These are phyloP conservation scores for Dipsacomyces acuminosporus DNA, from an alignment of 371 early-diverging fungal genomes.

Conservation along the genomic window DNA sequence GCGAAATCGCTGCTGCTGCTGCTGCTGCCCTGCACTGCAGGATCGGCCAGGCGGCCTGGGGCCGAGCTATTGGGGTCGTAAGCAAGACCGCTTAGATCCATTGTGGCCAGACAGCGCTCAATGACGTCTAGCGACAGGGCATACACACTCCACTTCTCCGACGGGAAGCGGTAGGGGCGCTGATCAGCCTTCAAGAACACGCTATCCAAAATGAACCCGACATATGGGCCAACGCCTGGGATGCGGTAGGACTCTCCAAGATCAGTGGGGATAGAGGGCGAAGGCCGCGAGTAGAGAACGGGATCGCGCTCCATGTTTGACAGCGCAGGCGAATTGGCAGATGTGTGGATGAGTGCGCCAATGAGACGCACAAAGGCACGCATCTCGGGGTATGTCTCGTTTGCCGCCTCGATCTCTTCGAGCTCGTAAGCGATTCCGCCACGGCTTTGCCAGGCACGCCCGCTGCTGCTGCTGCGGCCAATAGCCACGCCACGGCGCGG, in stretches of 20 bases:
- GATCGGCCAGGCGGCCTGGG: not conserved
- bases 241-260: slow-evolving; percentile 59
- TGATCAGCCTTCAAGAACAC: slow-evolving; percentile 67
- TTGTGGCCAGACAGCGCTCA: slow-evolving; percentile 71
- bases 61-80: slow-evolving; percentile 32
- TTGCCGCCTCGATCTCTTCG: slow-evolving; percentile 67
- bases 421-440: slow-evolving; percentile 68
- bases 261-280: slow-evolving; percentile 54
- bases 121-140: slow-evolving; percentile 69
- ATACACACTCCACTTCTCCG: slow-evolving; percentile 74
- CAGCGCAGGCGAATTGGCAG: slow-evolving; percentile 21
- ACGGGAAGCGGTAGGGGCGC: slow-evolving; percentile 62
- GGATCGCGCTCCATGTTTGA: slow-evolving; percentile 46
- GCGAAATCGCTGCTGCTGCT: slow-evolving; percentile 22
- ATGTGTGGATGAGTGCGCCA: slow-evolving; percentile 61
- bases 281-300: slow-evolving; percentile 42
- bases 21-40: slow-evolving; percentile 7
- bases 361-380: slow-evolving; percentile 73
- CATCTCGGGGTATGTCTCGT: slow-evolving; percentile 78
- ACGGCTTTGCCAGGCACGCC: slow-evolving; percentile 18
- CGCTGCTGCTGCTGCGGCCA: slow-evolving; percentile 16
- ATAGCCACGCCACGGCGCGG: slow-evolving; percentile 21
- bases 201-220: slow-evolving; percentile 72
- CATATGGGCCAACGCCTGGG: slow-evolving; percentile 76
- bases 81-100: slow-evolving; percentile 52